A percentile compares a stretch with the other conserved stretches of the same genome.
These are phyloP conservation scores for Madurella fahalii DNA, from an alignment of 2,329 filamentous ascomycete genomes.

Conservation along the genomic window DNA sequence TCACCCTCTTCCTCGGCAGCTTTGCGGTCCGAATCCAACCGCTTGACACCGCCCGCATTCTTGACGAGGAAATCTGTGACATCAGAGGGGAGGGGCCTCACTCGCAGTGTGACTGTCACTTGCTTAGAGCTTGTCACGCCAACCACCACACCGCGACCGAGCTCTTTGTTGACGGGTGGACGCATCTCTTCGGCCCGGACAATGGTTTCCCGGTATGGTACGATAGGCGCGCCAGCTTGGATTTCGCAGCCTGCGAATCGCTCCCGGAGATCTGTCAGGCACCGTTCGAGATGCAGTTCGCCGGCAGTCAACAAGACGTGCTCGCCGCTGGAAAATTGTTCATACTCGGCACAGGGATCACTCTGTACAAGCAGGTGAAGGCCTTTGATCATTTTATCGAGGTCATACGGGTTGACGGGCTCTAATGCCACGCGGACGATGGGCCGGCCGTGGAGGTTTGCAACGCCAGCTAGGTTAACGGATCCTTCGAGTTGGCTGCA, in stretches of 20 bases:
- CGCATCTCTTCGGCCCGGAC: slow-evolving; percentile 88
- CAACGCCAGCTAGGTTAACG: slow-evolving; percentile 85
- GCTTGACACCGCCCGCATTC: slow-evolving; percentile 73
- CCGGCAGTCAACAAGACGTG: slow-evolving; percentile 93
- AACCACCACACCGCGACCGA: slow-evolving; percentile 77
- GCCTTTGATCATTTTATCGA: slow-evolving; percentile 92
- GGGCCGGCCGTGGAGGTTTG: slow-evolving; percentile 70
- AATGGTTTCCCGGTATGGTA: slow-evolving; percentile 92
- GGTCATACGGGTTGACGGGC: slow-evolving; percentile 80
- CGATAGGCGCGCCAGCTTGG: slow-evolving; percentile 88
- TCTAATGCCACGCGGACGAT: slow-evolving; percentile 97
- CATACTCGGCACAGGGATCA: slow-evolving; percentile 93
- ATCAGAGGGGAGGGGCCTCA: slow-evolving; percentile 70
- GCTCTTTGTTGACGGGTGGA: slow-evolving; percentile 75
- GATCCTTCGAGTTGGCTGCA: slow-evolving; percentile 83
- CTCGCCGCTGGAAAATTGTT: slow-evolving; percentile 87
- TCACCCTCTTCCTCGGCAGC: slow-evolving; percentile 38
- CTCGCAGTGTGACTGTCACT: slow-evolving; percentile 69
- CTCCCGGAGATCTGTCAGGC: slow-evolving; percentile 87
- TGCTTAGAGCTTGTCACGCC: slow-evolving; percentile 80
- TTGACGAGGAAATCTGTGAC: slow-evolving; percentile 84
- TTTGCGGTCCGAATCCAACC: slow-evolving; percentile 68
- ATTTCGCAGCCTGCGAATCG: slow-evolving; percentile 92
- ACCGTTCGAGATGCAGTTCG: slow-evolving; percentile 89
- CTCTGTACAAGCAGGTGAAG: slow-evolving; percentile 85